Evolutionary conservation across 2,329 filamentous ascomycete species (phyloP), one percentile per base, ranked within the genome.

Genomic region (Sclerotinia glacialis): DNA sequence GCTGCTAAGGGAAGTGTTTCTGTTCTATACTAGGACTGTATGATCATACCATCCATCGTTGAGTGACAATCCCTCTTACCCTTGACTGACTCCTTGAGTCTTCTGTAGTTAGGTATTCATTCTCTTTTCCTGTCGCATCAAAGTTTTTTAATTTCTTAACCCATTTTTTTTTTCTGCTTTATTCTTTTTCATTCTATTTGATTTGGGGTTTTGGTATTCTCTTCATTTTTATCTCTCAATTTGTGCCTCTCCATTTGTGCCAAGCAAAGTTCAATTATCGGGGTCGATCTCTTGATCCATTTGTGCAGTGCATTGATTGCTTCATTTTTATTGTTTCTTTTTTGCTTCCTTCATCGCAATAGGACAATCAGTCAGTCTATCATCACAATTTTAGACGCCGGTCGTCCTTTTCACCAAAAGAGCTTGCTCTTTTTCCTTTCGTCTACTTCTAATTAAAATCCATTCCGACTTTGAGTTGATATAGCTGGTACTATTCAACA

Each of bases 321-420:
- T 59, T 46, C 23, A 31, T 12, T 59, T 34, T 18, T 23, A 31
- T 59, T 59, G 26, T 5, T 46, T 59, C 26, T 59, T 59, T 31
- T 16, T 47, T 46, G 46, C 18, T 59, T 31, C 40, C 18, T 46
- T 31, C 23, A 12, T 31, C 46, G 11, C 37, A 11, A 46, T 42
- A 59, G 40, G 7, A 23, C 40, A 40, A 55, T 18, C 34, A 55
- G n/a, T 16, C 34, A 55, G n/a, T 23, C 40, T 46, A 46, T 46
- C 12, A 46, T 46, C 42, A 31, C 40, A 42, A 55, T 23, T 28
- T 55, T 70, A 72, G 74, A 74, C 74, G 74, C 74, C 70, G 74
- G 74, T 72, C 74, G 74, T 75, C 74, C 69, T 69, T 68, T 40
- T 47, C 37, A 67, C 52, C 61, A 28, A n/a, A 26, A 46, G 34